Evolutionary conservation across 805 yeast genomes (phyloP).

Genomic region (Myxozyma udenii): DNA sequence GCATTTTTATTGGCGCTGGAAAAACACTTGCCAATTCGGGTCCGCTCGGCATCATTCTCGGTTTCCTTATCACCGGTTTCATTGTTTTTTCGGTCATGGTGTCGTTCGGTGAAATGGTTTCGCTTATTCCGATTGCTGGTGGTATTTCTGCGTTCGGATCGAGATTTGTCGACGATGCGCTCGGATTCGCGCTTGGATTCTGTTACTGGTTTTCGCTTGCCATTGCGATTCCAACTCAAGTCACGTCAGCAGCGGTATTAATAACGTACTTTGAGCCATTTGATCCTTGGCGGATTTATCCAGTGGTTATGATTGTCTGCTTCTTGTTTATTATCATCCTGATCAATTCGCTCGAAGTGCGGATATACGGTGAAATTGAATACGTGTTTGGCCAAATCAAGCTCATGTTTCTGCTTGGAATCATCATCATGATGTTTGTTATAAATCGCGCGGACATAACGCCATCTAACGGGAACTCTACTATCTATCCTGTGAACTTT

Average conservation of each 20-base stretch:
- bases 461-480: slow-evolving; percentile 11
- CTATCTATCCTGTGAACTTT: slow-evolving; percentile 22
- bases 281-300: slow-evolving; percentile 49
- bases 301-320: slow-evolving; percentile 69
- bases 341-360: slow-evolving; percentile 56
- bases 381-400: slow-evolving; percentile 58
- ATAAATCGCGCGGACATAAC: slow-evolving; percentile 44
- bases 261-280: slow-evolving; percentile 61
- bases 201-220: slow-evolving; percentile 71
- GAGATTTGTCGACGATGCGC: slow-evolving; percentile 49
- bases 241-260: slow-evolving; percentile 77
- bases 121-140: slow-evolving; percentile 50
- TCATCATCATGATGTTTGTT: slow-evolving; percentile 57
- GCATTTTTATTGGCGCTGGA: slow-evolving; percentile 69
- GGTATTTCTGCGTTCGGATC: slow-evolving; percentile 51
- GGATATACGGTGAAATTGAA: slow-evolving; percentile 66
- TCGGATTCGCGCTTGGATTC: slow-evolving; percentile 57
- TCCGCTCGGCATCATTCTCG: slow-evolving; percentile 42
- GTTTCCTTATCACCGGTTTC: slow-evolving; percentile 36
- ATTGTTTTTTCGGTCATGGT: slow-evolving; percentile 33
- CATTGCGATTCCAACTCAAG: slow-evolving; percentile 71
- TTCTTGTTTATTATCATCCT: slow-evolving; percentile 45
- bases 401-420: slow-evolving; percentile 56
- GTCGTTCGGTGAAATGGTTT: slow-evolving; percentile 31
- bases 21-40: slow-evolving; percentile 50